Conservation (phyloP, 176 grass and related monocot genomes). For the Raddia guianensis region DNA sequence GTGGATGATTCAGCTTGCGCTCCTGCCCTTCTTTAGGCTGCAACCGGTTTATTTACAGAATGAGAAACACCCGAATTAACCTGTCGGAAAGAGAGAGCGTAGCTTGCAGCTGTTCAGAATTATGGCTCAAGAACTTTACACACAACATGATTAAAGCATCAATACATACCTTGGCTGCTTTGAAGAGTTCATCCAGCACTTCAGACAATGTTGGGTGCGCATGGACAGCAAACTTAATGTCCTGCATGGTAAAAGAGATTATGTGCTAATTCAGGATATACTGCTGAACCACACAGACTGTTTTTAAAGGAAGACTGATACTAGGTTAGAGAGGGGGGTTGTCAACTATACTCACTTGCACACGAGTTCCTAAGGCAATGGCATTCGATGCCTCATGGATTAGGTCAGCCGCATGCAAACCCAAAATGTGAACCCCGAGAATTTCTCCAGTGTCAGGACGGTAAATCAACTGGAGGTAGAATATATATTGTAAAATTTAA, state of each 20-base stretch:
- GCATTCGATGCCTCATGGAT: constrained; percentile 97
- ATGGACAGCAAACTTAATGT: constrained; percentile 81
- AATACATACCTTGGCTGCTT: constrained; percentile 74
- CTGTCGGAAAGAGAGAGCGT: constrained; percentile 55
- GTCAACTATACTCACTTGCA: constrained; percentile 60
- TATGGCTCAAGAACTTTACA: neutral
- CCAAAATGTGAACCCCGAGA: constrained; percentile 95
- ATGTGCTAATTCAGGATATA: constrained; percentile 13
- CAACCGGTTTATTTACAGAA: constrained; percentile 89
- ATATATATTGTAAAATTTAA: constrained; percentile 9
- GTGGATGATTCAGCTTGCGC: constrained; percentile 38
- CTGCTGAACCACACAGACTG: neutral
- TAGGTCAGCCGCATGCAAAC: constrained; percentile 92
- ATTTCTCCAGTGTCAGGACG: constrained; percentile 89
- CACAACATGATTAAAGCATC: neutral
- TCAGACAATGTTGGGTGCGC: constrained; percentile 90
- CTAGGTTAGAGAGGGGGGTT: neutral
- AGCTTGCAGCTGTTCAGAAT: constrained; percentile 45
- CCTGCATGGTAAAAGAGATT: constrained; percentile 41
- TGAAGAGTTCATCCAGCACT: constrained; percentile 93
- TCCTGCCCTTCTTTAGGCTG: constrained; percentile 48
- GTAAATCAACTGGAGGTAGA: constrained; percentile 81
- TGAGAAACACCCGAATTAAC: constrained; percentile 69
- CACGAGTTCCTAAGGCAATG: constrained; percentile 75
- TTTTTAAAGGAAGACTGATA: neutral